Conservation (phyloP, 23 red algal genomes). For the Gracilariopsis chorda region DNA sequence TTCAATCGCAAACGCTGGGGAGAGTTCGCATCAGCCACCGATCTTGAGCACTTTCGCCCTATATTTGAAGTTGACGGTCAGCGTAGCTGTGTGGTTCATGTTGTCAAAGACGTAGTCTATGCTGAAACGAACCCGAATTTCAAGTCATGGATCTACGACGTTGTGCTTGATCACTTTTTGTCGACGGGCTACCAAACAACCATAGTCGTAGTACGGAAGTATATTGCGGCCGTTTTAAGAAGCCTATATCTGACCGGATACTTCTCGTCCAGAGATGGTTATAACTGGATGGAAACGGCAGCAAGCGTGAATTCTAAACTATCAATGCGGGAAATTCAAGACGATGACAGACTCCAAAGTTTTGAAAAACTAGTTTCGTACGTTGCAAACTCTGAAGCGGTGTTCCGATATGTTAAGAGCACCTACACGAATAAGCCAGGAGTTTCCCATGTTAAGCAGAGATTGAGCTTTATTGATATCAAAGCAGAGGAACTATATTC, state of each 20-base stretch:
- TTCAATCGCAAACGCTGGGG: not conserved
- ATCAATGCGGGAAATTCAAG: not conserved
- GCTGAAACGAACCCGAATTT: slow-evolving; percentile 89
- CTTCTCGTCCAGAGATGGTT: slow-evolving; percentile 60
- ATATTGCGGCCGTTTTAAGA: slow-evolving; percentile 57
- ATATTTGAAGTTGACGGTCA: not conserved
- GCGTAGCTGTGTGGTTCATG: slow-evolving; percentile 7
- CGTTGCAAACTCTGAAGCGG: slow-evolving; percentile 61
- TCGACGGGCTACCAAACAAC: slow-evolving; percentile 33
- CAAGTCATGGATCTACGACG: slow-evolving; percentile 83
- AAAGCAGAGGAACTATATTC: no score
- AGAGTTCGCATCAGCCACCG: not conserved
- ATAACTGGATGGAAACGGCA: slow-evolving; percentile 86
- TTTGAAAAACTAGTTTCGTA: slow-evolving; percentile 66
- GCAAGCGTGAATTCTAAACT: slow-evolving; percentile 43
- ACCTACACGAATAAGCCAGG: no score
- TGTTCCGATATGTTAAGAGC: slow-evolving; percentile 7
- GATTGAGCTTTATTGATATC: no score
- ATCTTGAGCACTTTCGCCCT: not conserved
- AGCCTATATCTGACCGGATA: slow-evolving; percentile 76
- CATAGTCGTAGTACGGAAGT: slow-evolving; percentile 57
- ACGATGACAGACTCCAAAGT: slow-evolving; percentile 11
- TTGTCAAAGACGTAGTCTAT: slow-evolving; percentile 44
- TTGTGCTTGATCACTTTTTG: slow-evolving; percentile 57
- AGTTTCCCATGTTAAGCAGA: no score